Percentiles rank a stretch among this genome's conserved stretches.
Evolutionary conservation across 768 basidiomycete species (phyloP).

Genomic region (Calvatia gigantea): DNA sequence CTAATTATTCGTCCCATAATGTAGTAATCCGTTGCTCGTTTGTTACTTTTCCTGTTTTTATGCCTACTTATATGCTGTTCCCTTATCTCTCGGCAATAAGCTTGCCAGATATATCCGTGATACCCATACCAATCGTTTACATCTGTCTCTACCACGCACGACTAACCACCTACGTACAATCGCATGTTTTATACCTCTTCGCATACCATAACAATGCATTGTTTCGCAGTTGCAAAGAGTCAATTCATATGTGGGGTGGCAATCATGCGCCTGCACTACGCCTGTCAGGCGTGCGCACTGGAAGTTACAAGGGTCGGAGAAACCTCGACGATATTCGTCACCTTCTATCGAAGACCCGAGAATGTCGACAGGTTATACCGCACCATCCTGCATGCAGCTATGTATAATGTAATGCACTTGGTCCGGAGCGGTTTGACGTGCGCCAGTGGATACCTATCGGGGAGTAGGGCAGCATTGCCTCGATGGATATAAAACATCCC

Average conservation of each 20-base stretch:
- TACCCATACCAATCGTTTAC: background rate
- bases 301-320: background rate
- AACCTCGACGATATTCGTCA: slow-evolving; percentile 1
- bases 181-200: slow-evolving; percentile 10
- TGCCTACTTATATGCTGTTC: background rate
- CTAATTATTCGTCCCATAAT: background rate
- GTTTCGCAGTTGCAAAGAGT: too few relatives aligned
- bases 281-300: background rate
- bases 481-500: background rate
- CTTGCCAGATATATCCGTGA: slow-evolving; percentile 8
- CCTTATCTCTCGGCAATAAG: background rate
- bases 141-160: background rate
- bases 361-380: background rate
- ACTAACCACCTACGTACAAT: background rate
- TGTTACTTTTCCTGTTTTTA: background rate
- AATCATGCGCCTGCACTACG: too few relatives aligned
- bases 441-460: slow-evolving; percentile 1
- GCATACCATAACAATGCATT: slow-evolving; percentile 9
- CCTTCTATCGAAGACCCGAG: background rate
- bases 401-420: background rate
- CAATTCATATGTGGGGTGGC: too few relatives aligned
- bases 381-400: background rate
- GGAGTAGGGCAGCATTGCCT: background rate
- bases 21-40: background rate
- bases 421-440: background rate